phyloP scores from a whole-genome alignment of 768 basidiomycete genomes.

The Amanita thiersii region DNA sequence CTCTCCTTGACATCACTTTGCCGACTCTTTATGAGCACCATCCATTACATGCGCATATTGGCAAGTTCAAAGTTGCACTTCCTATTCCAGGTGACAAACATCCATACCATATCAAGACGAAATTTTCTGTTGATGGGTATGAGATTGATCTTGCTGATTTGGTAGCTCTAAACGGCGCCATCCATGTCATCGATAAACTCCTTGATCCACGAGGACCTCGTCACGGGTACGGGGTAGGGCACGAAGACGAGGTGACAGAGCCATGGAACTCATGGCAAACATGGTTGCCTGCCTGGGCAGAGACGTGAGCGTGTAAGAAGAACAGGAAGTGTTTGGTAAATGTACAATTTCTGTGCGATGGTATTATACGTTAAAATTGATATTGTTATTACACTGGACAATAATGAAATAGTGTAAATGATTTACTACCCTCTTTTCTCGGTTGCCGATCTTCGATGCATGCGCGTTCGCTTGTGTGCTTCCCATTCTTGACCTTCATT shows the following conservation, averaged over 20 bases:
- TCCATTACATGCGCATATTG: conserved; percentile 36
- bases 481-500: conserved; percentile 46
- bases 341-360: too few species aligned
- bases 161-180: conserved; percentile 47
- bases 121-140: conserved; percentile 31
- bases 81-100: conserved; percentile 28
- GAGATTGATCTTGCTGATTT: conserved; percentile 34
- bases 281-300: conserved; percentile 42
- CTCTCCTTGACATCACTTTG: conserved; percentile 25
- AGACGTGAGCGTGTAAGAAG: too few species aligned
- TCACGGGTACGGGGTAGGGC: conserved; percentile 8
- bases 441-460: conserved; percentile 43
- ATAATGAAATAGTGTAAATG: conserved; percentile 19
- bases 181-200: conserved; percentile 37
- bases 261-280: conserved; percentile 37
- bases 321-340: too few species aligned
- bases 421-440: conserved; percentile 11
- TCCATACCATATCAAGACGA: conserved; percentile 23
- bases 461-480: conserved; percentile 45
- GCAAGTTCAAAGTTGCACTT: conserved; percentile 32
- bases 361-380: too few species aligned
- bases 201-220: conserved; percentile 31
- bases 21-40: conserved; percentile 36
- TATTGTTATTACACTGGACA: too few species aligned
- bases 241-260: conserved; percentile 8